Evolutionary conservation across 495 filamentous ascomycete genomes (phyloP), one percentile per base, ranked within the genome.

Genomic region (Apiosordaria backusii): DNA sequence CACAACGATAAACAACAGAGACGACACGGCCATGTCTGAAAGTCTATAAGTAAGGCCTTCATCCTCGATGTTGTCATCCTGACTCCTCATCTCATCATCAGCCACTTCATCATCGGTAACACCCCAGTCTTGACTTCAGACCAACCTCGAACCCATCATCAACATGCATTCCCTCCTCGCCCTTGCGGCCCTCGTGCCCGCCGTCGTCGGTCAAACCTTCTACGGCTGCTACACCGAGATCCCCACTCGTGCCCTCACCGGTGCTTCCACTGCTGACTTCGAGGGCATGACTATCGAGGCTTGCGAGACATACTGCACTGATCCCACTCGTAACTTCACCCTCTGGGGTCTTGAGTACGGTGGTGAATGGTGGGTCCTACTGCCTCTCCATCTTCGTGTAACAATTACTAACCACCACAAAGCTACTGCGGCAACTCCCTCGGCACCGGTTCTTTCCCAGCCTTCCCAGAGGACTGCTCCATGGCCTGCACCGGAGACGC

Each of bases 291-390:
- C 70, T 1, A 13, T 67, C 16, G 57, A 54, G 18, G 1, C 19
- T 6, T 74, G 72, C 60, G 62, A 63, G 5, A 64, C 68, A 10
- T 68, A 65, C 27, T 83, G 81, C 67, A 54, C 55, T 3, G 62
- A 55, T 45, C 22, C 29, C 23, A 22, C 5, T n/a, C 35, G 35
- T 45, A 23, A 23, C 1, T 74, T 57, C 19, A 0, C 45, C 15
- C 25, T 64, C 40, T 72, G 58, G 40, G 72, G 72, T 4, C 27
- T 70, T 18, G 86, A 92, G 72, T 89, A 88, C 67, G 83, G 81
- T 59, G 67, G 63, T 59, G 67, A 71, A 54, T 69, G 67, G 67
- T 69, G 61, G n/a, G 63, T 59, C 13, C 6, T 21, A 21, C 3
- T 50, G 9, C 27, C 40, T 40, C n/a, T 26, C 26, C 26, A 5